Base-by-base conservation (phyloP, 805 yeast genomes). In the Debaryomyces tyrocola region DNA sequence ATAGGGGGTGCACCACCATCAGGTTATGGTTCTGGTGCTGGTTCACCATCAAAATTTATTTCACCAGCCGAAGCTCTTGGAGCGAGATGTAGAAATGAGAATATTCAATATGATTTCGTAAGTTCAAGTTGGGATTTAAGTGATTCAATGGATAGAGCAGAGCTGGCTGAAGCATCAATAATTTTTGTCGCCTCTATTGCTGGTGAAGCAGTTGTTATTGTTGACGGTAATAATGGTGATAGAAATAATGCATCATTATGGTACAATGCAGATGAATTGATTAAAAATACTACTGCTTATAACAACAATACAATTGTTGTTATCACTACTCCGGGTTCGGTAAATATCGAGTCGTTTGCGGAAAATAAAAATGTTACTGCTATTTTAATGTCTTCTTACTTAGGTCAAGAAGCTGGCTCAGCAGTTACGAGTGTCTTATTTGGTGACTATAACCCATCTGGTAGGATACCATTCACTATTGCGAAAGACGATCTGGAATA, bases 341-440 rank as follows among this genome's bases (percentile, higher is more conserved):
- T 39, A 4, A 39, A 39, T 39, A 31, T 39, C 24, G 42, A 39
- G n/a, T 39, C 42, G 6, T 39, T 39, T 15, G 42, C 24, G 5
- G 33, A 43, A 31, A 46, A 46, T 37, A 28, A 43, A 24, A 43
- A 46, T 31, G 50, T 46, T 21, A 46, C 45, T 31, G 24, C 50
- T 29, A 37, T 46, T 33, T 15, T 46, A 11, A 38, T 31, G 34
- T 45, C 47, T 40, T 45, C 47, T 28, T 46, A 43, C 43, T 45
- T 45, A 31, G 50, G 50, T 34, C 50, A 46, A 43, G 86, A 82
- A 55, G 60, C 67, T 40, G 85, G 85, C 46, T 79, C 77, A 53
- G 78, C 79, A n/a, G 67, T 81, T 57, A 84, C 84, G 9, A 84
- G 81, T 60, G 80, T 79, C 4, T 51, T 82, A 41, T 81, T 72